These are phyloP conservation scores for Colletotrichum limetticola DNA, from an alignment of 2,329 filamentous ascomycete species.

Conservation along the genomic window DNA sequence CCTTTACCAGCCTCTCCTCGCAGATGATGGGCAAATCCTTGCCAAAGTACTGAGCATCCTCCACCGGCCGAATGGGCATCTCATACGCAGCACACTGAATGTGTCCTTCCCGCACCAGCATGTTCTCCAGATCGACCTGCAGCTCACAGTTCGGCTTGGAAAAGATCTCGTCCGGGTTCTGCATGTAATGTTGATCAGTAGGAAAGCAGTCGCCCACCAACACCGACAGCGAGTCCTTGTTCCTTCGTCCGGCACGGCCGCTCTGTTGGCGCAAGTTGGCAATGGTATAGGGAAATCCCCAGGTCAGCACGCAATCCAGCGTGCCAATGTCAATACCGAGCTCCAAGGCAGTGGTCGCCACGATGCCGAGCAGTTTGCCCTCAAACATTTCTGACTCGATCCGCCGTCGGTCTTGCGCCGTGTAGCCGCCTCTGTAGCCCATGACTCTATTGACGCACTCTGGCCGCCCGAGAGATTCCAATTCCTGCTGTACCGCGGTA, in stretches of 20 bases:
- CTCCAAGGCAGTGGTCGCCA: constrained; percentile 93
- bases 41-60: constrained; percentile 85
- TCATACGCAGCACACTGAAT: constrained; percentile 96
- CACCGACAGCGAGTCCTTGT: constrained; percentile 92
- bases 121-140: constrained; percentile 91
- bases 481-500: constrained; percentile 80
- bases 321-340: constrained; percentile 95
- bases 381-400: constrained; percentile 99
- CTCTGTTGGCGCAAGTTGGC: constrained; percentile 95
- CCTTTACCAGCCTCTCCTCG: constrained; percentile 76
- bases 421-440: constrained; percentile 96
- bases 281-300: constrained; percentile 96
- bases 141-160: constrained; percentile 89
- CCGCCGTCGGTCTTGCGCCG: constrained; percentile 84
- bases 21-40: constrained; percentile 77
- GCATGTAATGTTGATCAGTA: constrained; percentile 97
- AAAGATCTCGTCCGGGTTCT: constrained; percentile 93
- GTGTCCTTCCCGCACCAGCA: constrained; percentile 92
- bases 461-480: constrained; percentile 75
- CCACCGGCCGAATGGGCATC: constrained; percentile 85
- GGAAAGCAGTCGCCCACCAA: constrained; percentile 90
- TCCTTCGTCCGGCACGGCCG: constrained; percentile 88
- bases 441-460: constrained; percentile 86
- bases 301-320: constrained; percentile 91
- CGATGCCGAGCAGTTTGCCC: constrained; percentile 89